Evolutionary conservation across 2,329 filamentous ascomycete genomes (phyloP).

Genomic region (Aspergillus sp.): DNA sequence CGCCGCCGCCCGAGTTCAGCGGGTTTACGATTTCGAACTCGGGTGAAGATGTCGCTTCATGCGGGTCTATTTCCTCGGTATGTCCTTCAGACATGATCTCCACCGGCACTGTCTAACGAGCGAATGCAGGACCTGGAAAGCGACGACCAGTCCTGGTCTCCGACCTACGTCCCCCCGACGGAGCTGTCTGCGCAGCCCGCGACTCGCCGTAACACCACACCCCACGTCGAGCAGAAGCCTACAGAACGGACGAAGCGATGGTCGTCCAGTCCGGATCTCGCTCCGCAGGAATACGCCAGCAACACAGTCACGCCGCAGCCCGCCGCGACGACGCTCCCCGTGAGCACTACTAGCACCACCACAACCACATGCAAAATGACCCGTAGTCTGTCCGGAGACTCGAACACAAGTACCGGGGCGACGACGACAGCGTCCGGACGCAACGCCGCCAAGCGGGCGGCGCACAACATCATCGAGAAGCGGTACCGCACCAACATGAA

Average conservation of each 20-base stretch:
- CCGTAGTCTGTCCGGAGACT: slow-evolving; percentile 27
- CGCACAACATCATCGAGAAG: slow-evolving; percentile 43
- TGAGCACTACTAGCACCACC: no score
- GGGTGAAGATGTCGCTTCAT: slow-evolving; percentile 22
- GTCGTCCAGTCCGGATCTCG: slow-evolving; percentile 30
- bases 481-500: slow-evolving; percentile 45
- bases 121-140: slow-evolving; percentile 31
- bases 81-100: background rate
- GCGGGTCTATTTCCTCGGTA: slow-evolving; percentile 27
- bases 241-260: slow-evolving; percentile 18
- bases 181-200: slow-evolving; percentile 9
- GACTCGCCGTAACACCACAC: slow-evolving; percentile 8
- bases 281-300: slow-evolving; percentile 22
- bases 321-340: slow-evolving; percentile 6
- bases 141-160: slow-evolving; percentile 34
- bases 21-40: slow-evolving; percentile 31
- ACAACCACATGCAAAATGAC: slow-evolving; percentile 21
- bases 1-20: slow-evolving; percentile 27
- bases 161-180: slow-evolving; percentile 21
- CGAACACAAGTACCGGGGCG: slow-evolving; percentile 20
- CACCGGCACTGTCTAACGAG: background rate
- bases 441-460: slow-evolving; percentile 40
- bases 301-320: slow-evolving; percentile 8
- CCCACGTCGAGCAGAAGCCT: slow-evolving; percentile 6
- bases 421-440: slow-evolving; percentile 18